A percentile compares a stretch with the other conserved stretches of the same genome.
These are phyloP conservation scores for Lichtheimia ornata DNA, from an alignment of 371 early-diverging fungal species.

Conservation along the genomic window DNA sequence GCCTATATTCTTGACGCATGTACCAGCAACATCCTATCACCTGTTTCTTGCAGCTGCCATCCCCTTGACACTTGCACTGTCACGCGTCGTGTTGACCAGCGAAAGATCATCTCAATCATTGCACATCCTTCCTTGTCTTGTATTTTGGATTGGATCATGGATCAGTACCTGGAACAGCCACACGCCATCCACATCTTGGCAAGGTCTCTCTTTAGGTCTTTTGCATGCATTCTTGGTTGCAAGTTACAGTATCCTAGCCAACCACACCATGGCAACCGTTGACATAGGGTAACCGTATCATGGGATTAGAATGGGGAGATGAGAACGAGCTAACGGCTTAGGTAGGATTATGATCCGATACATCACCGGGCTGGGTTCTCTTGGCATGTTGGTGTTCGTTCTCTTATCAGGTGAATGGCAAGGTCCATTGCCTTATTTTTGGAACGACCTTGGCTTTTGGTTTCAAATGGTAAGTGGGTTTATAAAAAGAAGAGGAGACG, in stretches of 20 bases:
- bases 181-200: conserved; percentile 5
- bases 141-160: conserved; percentile 8
- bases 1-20: conserved; percentile 13
- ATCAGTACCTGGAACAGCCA: background rate
- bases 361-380: background rate
- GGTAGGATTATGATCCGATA: conserved; percentile 12
- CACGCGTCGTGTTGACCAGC: background rate
- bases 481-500: background rate
- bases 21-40: conserved; percentile 7
- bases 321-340: background rate
- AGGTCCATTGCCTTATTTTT: conserved; percentile 10
- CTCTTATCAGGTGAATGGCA: conserved; percentile 17
- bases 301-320: background rate
- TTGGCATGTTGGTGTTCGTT: conserved; percentile 4
- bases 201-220: conserved; percentile 1
- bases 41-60: conserved; percentile 6
- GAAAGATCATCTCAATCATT: background rate
- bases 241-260: conserved; percentile 7
- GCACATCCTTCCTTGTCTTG: background rate
- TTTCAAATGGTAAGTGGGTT: conserved; percentile 17
- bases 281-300: background rate
- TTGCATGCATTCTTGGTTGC: conserved; percentile 6
- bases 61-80: conserved; percentile 3
- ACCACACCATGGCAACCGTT: background rate
- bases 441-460: conserved; percentile 22